A percentile compares a stretch with the other conserved stretches of the same genome.
These are phyloP conservation scores for Melastoma candidum DNA, from an alignment of 441 rosid genomes.

Conservation along the genomic window DNA sequence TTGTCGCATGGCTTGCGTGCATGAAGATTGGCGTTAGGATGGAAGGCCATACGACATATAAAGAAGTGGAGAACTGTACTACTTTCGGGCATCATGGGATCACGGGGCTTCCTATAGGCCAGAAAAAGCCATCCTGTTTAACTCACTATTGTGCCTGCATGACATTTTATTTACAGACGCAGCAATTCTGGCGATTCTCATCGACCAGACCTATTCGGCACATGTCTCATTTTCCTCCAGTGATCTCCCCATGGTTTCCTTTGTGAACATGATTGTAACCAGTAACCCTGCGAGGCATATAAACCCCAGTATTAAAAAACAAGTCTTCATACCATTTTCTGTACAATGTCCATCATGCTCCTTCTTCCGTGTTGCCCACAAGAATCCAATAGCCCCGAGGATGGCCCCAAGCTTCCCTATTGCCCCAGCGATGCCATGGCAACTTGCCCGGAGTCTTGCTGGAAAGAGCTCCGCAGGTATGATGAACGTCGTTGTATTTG, in stretches of 20 bases:
- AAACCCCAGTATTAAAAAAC: conserved; percentile 35
- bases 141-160: no score
- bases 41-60: no score
- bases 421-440: conserved; percentile 74
- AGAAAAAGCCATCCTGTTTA: no score
- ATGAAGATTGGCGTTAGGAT: no score
- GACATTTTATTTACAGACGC: no score
- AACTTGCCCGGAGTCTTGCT: conserved; percentile 62
- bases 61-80: no score
- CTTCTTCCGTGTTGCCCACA: conserved; percentile 27
- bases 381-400: conserved; percentile 43
- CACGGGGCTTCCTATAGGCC: no score
- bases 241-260: conserved; percentile 66
- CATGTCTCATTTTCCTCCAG: conserved; percentile 55
- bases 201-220: no score
- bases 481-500: conserved; percentile 69
- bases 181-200: no score
- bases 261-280: conserved; percentile 40
- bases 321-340: conserved; percentile 21
- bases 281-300: conserved; percentile 42
- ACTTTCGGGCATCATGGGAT: no score
- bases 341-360: conserved; percentile 5
- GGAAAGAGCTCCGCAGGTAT: conserved; percentile 81
- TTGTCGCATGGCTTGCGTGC: no score
- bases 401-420: conserved; percentile 64